These are phyloP conservation scores for Lodderomyces oxycetoniae DNA, from an alignment of 1,139 yeast species.

Conservation along the genomic window DNA sequence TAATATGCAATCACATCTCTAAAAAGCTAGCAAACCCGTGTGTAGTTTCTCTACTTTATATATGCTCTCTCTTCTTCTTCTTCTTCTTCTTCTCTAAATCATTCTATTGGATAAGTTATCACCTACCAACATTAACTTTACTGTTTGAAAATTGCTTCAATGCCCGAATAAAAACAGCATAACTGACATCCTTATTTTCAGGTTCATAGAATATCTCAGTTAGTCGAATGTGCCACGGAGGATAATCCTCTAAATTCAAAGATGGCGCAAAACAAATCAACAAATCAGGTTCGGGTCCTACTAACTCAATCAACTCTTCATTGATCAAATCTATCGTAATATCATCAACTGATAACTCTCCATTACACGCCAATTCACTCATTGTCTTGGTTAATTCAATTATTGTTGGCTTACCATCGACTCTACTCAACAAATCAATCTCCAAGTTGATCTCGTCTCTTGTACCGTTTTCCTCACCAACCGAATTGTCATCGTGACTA, in stretches of 20 bases:
- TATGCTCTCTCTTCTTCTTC: too few relatives aligned
- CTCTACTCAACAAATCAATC: conserved; percentile 61
- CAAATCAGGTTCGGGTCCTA: conserved; percentile 88
- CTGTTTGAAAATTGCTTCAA: conserved; percentile 74
- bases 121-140: conserved; percentile 84
- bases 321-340: conserved; percentile 72
- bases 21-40: too few relatives aligned
- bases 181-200: conserved; percentile 72
- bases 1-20: too few relatives aligned
- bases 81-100: conserved; percentile 1
- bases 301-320: conserved; percentile 67
- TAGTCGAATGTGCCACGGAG: conserved; percentile 96
- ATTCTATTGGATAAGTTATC: too few relatives aligned
- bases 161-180: conserved; percentile 82
- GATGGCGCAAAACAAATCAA: conserved; percentile 79
- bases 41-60: background rate
- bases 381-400: conserved; percentile 84
- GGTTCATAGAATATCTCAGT: conserved; percentile 90
- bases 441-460: conserved; percentile 44
- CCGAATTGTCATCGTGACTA: conserved; percentile 18
- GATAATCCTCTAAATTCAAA: conserved; percentile 86
- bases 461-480: conserved; percentile 12
- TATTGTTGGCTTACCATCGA: conserved; percentile 87
- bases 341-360: conserved; percentile 61
- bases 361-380: conserved; percentile 65